These are phyloP conservation scores for Pyrus communis DNA, from an alignment of 306 rosid species.

Conservation along the genomic window DNA sequence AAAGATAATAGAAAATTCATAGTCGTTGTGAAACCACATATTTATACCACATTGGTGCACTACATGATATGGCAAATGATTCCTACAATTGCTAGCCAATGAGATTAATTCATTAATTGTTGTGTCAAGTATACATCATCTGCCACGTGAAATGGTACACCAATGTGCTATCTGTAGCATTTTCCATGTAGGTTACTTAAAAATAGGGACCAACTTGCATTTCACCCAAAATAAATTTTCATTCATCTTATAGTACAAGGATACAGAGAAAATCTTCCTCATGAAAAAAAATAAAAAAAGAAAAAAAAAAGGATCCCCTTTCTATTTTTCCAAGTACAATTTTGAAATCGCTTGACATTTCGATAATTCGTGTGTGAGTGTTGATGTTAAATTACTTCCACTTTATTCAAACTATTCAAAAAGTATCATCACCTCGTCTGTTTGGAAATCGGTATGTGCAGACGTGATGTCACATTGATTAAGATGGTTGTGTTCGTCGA, in stretches of 20 bases:
- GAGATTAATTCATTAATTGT: no score
- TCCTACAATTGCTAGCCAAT: no score
- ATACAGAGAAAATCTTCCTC: background rate
- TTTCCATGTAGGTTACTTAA: no score
- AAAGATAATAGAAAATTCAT: background rate
- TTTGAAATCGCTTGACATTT: background rate
- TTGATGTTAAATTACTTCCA: background rate
- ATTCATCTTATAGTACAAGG: background rate
- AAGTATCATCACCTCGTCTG: slow-evolving; percentile 16
- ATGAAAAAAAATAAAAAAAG: background rate
- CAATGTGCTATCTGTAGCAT: no score
- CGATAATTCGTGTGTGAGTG: background rate
- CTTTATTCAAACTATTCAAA: background rate
- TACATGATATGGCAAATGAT: no score
- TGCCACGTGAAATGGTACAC: no score
- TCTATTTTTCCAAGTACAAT: background rate
- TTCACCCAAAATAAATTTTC: background rate
- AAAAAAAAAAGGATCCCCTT: background rate
- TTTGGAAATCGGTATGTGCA: background rate
- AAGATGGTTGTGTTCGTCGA: fast-evolving
- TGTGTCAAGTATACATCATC: no score
- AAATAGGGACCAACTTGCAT: background rate
- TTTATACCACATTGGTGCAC: no score
- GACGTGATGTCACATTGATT: no score
- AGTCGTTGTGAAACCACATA: no score